Percentiles rank a stretch among this genome's conserved stretches.
phyloP scores from a whole-genome alignment of 331 rosid genomes.

The Ulmus americana region DNA sequence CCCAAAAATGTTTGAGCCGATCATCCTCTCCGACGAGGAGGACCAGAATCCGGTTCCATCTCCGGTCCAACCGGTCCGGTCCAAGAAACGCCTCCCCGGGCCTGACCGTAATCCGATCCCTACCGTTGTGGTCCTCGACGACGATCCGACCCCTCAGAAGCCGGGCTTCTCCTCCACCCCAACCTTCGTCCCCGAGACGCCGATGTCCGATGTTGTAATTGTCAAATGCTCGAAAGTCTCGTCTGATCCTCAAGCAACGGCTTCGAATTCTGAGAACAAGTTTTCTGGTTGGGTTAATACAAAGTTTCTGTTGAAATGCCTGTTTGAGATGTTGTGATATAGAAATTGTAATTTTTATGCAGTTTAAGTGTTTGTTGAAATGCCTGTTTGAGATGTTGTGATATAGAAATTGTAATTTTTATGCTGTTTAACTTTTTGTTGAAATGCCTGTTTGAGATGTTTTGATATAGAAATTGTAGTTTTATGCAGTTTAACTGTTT shows the following conservation, averaged over 20 bases:
- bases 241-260: conserved; percentile 28
- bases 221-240: conserved; percentile 48
- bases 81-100: conserved; percentile 50
- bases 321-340: background rate
- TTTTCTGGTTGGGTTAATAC: conserved; percentile 31
- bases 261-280: conserved; percentile 27
- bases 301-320: background rate
- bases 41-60: conserved; percentile 36
- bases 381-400: background rate
- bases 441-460: background rate
- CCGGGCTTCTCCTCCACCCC: conserved; percentile 30
- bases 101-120: conserved; percentile 27
- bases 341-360: background rate
- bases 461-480: background rate
- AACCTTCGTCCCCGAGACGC: conserved; percentile 63
- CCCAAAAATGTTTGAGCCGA: conserved; percentile 40
- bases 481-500: background rate
- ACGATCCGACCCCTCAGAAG: conserved; percentile 71
- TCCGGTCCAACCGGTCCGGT: conserved; percentile 30
- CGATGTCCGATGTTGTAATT: conserved; percentile 53
- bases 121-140: conserved; percentile 55
- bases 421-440: background rate
- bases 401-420: background rate
- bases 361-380: background rate
- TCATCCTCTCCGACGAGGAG: conserved; percentile 77